A percentile compares a stretch with the other conserved stretches of the same genome.
Evolutionary conservation across 495 filamentous ascomycete species (phyloP).

Genomic region (Trichoderma reesei): DNA sequence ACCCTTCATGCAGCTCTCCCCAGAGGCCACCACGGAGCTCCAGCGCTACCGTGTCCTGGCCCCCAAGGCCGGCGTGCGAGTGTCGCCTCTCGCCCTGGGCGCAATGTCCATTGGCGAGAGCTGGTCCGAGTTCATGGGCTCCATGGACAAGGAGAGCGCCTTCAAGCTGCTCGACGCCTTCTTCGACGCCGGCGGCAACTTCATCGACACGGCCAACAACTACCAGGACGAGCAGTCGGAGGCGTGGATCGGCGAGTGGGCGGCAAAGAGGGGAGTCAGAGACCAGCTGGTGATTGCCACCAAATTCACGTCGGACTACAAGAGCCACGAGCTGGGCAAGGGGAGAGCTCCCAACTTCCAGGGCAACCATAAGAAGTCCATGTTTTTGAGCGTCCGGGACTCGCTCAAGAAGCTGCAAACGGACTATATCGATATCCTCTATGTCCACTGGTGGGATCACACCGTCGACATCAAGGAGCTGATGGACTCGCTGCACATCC

Average conservation of each 20-base stretch:
- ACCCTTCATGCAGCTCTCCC: constrained; percentile 19
- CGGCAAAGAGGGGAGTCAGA: constrained; percentile 38
- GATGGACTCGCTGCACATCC: constrained; percentile 48
- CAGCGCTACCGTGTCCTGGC: constrained; percentile 50
- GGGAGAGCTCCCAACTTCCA: constrained; percentile 32
- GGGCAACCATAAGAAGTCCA: constrained; percentile 46
- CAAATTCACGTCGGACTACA: constrained; percentile 42
- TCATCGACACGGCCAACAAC: constrained; percentile 56
- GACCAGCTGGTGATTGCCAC: constrained; percentile 58
- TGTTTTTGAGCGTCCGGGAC: constrained; percentile 45
- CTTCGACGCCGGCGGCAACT: constrained; percentile 51
- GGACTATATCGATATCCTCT: constrained; percentile 54
- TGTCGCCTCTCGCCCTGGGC: constrained; percentile 51
- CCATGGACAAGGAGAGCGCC: constrained; percentile 16
- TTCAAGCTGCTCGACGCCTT: constrained; percentile 50
- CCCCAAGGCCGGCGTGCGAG: constrained; percentile 47
- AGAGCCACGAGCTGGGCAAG: constrained; percentile 14
- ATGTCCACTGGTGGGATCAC: constrained; percentile 56
- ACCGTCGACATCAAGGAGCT: constrained; percentile 50
- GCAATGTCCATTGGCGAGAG: constrained; percentile 53
- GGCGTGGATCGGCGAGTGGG: constrained; percentile 60
- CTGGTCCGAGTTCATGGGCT: constrained; percentile 25
- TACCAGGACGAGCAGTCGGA: constrained; percentile 57
- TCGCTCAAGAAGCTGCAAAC: constrained; percentile 55
- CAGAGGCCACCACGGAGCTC: constrained; percentile 41